Percentiles rank a stretch among this genome's conserved stretches.
Evolutionary conservation across 176 grass and related monocot genomes (phyloP).

Genomic region (Aechmea fasciata): DNA sequence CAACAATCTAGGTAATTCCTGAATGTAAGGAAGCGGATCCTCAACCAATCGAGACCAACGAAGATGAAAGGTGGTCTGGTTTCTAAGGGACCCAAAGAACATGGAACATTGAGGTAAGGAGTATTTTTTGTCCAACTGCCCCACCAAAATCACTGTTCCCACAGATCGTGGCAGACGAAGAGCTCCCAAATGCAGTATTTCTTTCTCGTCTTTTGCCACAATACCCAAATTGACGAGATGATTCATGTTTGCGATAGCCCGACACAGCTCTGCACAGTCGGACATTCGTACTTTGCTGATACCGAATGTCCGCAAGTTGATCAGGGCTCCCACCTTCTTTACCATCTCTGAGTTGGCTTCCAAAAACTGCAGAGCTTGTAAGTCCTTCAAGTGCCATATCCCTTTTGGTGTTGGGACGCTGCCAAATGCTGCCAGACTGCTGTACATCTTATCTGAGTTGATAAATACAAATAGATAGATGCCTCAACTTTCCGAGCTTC

Average conservation of each 20-base stretch:
- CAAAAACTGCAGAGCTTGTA: slow-evolving; percentile 13
- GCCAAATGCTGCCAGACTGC: not conserved
- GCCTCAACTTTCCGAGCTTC: slow-evolving; percentile 18
- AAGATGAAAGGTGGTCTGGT: not conserved
- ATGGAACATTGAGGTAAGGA: not conserved
- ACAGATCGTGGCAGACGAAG: slow-evolving; percentile 13
- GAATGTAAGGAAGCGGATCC: slow-evolving; percentile 14
- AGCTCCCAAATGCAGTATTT: slow-evolving; percentile 9
- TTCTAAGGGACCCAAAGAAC: not conserved
- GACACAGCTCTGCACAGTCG: not conserved
- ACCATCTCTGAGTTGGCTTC: slow-evolving; percentile 1
- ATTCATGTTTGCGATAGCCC: slow-evolving; percentile 4
- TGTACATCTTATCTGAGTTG: not conserved
- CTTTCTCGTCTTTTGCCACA: not conserved
- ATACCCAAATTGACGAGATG: slow-evolving; percentile 1
- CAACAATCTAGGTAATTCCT: slow-evolving; percentile 3
- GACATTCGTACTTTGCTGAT: not conserved
- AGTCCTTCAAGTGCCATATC: slow-evolving; percentile 7
- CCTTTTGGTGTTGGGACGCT: slow-evolving; percentile 11
- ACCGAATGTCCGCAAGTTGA: slow-evolving; percentile 13
- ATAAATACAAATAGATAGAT: slow-evolving; percentile 10
- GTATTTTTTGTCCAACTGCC: slow-evolving; percentile 14
- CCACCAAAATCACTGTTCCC: not conserved
- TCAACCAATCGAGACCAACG: slow-evolving; percentile 11
- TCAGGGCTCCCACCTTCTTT: not conserved